These are phyloP conservation scores for Endocarpon pusillum DNA, from an alignment of 495 filamentous ascomycete genomes.

Conservation along the genomic window DNA sequence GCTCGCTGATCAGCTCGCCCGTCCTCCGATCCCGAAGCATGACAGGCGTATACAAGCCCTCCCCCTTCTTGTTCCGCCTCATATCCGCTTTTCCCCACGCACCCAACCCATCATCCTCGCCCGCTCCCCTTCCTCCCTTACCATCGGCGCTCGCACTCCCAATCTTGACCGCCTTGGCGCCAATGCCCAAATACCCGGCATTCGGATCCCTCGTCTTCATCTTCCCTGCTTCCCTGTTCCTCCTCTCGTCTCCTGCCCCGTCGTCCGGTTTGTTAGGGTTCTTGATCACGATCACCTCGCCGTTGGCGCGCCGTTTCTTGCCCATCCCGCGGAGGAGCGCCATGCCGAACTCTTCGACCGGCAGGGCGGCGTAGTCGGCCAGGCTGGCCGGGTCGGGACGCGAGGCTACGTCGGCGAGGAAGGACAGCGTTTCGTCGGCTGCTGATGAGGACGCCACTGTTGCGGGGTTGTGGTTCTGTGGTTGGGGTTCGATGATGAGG, in stretches of 20 bases:
- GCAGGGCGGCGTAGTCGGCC: slow-evolving; percentile 73
- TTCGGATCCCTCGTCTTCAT: slow-evolving; percentile 33
- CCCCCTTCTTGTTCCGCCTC: slow-evolving; percentile 33
- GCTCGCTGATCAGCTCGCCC: slow-evolving; percentile 47
- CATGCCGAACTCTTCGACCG: slow-evolving; percentile 86
- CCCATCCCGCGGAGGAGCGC: slow-evolving; percentile 81
- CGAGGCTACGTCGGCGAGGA: slow-evolving; percentile 45
- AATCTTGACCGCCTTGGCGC: slow-evolving; percentile 47
- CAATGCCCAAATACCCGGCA: slow-evolving; percentile 72
- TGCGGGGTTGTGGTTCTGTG: slow-evolving; percentile 37
- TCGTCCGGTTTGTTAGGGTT: slow-evolving; percentile 20
- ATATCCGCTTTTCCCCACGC: slow-evolving; percentile 56
- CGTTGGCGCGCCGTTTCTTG: slow-evolving; percentile 52
- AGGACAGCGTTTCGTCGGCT: slow-evolving; percentile 48
- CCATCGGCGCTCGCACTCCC: too few relatives aligned
- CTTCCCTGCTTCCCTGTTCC: slow-evolving; percentile 23
- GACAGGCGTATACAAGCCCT: slow-evolving; percentile 48
- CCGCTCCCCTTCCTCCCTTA: slow-evolving; percentile 39
- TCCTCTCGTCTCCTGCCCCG: too few relatives aligned
- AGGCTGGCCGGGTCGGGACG: slow-evolving; percentile 59
- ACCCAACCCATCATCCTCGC: slow-evolving; percentile 58
- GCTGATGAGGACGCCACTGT: slow-evolving; percentile 14
- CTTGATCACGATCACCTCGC: slow-evolving; percentile 35
- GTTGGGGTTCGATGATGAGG: slow-evolving; percentile 32
- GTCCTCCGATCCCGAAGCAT: slow-evolving; percentile 48